A percentile compares a stretch with the other conserved stretches of the same genome.
phyloP scores from a whole-genome alignment of 306 rosid species.

The Lathyrus tuberosus region DNA sequence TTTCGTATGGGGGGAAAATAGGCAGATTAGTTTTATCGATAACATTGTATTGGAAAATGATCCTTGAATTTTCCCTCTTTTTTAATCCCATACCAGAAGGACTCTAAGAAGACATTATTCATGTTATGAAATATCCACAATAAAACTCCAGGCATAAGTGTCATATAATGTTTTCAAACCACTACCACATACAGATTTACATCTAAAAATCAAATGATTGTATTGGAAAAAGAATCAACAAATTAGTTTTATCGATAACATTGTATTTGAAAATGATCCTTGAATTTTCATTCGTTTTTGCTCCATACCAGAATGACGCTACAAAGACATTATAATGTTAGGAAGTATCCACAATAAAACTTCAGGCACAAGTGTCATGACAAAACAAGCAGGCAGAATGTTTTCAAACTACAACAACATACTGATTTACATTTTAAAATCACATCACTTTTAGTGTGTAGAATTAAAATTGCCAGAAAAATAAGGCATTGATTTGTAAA shows the following conservation, averaged over 20 bases:
- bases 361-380: slow-evolving; percentile 23
- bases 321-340: slow-evolving; percentile 18
- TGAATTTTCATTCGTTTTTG: slow-evolving; percentile 11
- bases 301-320: slow-evolving; percentile 14
- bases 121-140: slow-evolving; percentile 14
- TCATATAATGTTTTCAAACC: slow-evolving; percentile 20
- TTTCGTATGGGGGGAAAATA: neutral
- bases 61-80: slow-evolving; percentile 5
- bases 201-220: neutral
- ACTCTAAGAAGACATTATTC: slow-evolving; percentile 11
- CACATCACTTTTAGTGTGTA: neutral
- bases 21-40: neutral
- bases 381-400: slow-evolving; percentile 29
- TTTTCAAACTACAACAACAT: neutral
- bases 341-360: slow-evolving; percentile 19
- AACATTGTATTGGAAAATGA: slow-evolving; percentile 18
- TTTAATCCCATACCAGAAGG: slow-evolving; percentile 14
- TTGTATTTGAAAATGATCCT: slow-evolving; percentile 5
- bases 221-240: neutral
- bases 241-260: slow-evolving; percentile 9
- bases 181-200: slow-evolving; percentile 3
- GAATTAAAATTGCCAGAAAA: neutral
- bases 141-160: slow-evolving; percentile 22
- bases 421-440: slow-evolving; percentile 8
- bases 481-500: neutral